Evolutionary conservation across 371 early-diverging fungal genomes (phyloP).

Genomic region (Mortierella sp.): DNA sequence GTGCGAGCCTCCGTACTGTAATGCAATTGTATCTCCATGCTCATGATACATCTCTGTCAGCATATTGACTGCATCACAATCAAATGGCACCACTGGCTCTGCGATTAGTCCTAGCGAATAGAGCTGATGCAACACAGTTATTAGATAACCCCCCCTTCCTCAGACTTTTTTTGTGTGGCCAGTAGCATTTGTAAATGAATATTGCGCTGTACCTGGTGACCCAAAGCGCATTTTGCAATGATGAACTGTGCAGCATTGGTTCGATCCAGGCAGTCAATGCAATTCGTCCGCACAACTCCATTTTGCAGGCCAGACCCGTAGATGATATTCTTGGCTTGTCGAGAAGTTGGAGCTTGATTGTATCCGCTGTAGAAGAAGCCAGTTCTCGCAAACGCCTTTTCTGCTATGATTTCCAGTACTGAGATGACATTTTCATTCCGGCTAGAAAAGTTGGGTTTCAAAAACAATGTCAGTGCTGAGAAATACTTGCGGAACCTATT

Average conservation of each 20-base stretch:
- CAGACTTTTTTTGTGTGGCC: too few relatives aligned
- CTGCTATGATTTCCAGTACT: slow-evolving; percentile 87
- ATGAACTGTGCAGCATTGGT: slow-evolving; percentile 99
- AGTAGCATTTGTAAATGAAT: too few relatives aligned
- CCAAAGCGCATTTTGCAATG: slow-evolving; percentile 94
- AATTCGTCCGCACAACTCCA: slow-evolving; percentile 97
- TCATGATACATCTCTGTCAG: slow-evolving; percentile 98
- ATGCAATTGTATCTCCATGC: slow-evolving; percentile 98
- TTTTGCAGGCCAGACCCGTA: slow-evolving; percentile 66
- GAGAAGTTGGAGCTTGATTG: slow-evolving; percentile 9
- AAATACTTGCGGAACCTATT: neutral
- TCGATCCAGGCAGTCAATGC: slow-evolving; percentile 99
- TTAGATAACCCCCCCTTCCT: too few relatives aligned
- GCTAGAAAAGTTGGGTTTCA: too few relatives aligned
- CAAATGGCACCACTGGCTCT: slow-evolving; percentile 86
- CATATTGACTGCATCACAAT: slow-evolving; percentile 91
- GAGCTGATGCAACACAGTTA: too few relatives aligned
- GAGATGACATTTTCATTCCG: slow-evolving; percentile 92
- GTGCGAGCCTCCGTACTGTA: slow-evolving; percentile 99
- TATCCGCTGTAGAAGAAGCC: slow-evolving; percentile 93
- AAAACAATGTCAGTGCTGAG: too few relatives aligned
- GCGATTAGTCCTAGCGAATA: slow-evolving; percentile 88
- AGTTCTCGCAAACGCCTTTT: slow-evolving; percentile 85
- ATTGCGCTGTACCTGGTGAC: slow-evolving; percentile 72
- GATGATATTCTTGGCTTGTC: slow-evolving; percentile 8